These are phyloP conservation scores for Brassica napus DNA, from an alignment of 345 rosid genomes.

Conservation along the genomic window DNA sequence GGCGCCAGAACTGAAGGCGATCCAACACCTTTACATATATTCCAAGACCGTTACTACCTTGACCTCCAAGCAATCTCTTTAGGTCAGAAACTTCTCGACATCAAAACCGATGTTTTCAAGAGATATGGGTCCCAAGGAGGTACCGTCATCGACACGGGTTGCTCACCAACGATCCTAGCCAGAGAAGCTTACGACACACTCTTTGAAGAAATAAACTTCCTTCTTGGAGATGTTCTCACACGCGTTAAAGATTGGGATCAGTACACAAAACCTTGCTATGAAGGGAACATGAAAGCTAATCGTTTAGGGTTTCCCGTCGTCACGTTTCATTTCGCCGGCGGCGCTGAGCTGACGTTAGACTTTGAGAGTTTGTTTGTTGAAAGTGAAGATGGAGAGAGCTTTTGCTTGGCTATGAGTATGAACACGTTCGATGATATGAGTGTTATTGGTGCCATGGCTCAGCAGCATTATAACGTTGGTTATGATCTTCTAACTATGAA, in stretches of 20 bases:
- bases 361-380: conserved; percentile 48
- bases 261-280: conserved; percentile 42
- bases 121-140: conserved; percentile 33
- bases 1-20: conserved; percentile 27
- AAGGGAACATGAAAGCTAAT: conserved; percentile 38
- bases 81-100: conserved; percentile 31
- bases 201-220: conserved; percentile 22
- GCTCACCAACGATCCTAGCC: conserved; percentile 30
- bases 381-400: conserved; percentile 33
- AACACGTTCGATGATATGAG: conserved; percentile 36
- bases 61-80: conserved; percentile 38
- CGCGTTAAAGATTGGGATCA: conserved; percentile 27
- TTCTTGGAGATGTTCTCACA: conserved; percentile 15
- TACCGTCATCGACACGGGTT: conserved; percentile 39
- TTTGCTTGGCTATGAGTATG: conserved; percentile 52
- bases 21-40: conserved; percentile 29
- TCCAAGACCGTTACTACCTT: conserved; percentile 39
- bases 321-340: conserved; percentile 50
- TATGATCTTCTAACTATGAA: conserved; percentile 35
- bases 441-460: conserved; percentile 45
- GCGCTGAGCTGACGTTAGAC: conserved; percentile 56
- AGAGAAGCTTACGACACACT: conserved; percentile 34
- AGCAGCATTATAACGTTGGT: conserved; percentile 36
- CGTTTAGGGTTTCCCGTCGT: conserved; percentile 49
- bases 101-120: conserved; percentile 23